Evolutionary conservation across 495 filamentous ascomycete species (phyloP), one percentile per base, ranked within the genome.

Genomic region (Neurospora terricola): DNA sequence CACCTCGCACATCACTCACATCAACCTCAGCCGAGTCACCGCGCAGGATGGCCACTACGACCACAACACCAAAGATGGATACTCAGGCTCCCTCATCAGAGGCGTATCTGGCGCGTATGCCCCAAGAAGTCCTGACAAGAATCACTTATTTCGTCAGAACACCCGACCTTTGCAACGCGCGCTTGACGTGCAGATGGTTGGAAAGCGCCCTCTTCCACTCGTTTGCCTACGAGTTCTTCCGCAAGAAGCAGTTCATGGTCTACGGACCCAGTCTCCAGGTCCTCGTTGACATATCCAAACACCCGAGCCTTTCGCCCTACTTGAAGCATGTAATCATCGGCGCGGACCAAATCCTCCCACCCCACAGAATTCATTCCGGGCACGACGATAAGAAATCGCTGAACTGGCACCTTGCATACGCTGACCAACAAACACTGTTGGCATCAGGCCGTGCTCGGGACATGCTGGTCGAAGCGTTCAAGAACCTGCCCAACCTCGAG

Each of bases 171-270:
- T 80, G 82, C 37, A 79, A 77, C 40, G 75, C 88, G 36, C 83
- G 87, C 40, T 73, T 78, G 30, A 81, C 81, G 9, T 87, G 86
- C 80, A 84, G 79, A 71, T 70, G 73, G 30, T 66, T 87, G n/a
- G 87, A 88, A 70, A 75, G 66, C 8, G 70, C 73, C 6, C 77
- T 87, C 18, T 84, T 83, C 77, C 73, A 82, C 71, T 77, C 72
- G 34, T 89, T 89, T 74, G 75, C 84, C 11, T 77, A 78, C 27
- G 86, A 88, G 75, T 89, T 87, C 80, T 89, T 89, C 76, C 78
- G 81, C 23, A 87, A 86, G 75, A 83, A 83, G 68, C 85, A 87
- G 75, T 89, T 89, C 78, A 86, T 87, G 82, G 76, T 86, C 72
- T 82, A 80, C 11, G 75, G 81, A 34, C 78, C 77, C 69, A 87